Percentiles rank a stretch among this genome's conserved stretches.
Evolutionary conservation across 176 grass and related monocot species (phyloP).

Genomic region (Avena eriantha): DNA sequence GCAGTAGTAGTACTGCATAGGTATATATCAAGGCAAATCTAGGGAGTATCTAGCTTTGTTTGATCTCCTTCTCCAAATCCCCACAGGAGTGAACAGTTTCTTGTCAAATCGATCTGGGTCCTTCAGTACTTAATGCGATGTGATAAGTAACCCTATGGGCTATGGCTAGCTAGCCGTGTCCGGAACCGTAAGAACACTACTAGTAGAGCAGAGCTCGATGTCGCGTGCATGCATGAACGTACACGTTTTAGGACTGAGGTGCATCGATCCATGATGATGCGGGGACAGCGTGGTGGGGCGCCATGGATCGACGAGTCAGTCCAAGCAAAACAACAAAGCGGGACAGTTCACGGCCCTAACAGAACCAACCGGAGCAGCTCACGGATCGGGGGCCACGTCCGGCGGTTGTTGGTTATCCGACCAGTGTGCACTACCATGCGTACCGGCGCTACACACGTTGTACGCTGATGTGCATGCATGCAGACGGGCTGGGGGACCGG

Average conservation of each 20-base stretch:
- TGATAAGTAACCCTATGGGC: background rate
- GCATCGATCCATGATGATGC: background rate
- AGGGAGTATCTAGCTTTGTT: no score
- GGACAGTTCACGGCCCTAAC: conserved; percentile 36
- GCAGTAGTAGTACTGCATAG: no score
- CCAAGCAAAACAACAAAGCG: conserved; percentile 47
- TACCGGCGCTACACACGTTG: background rate
- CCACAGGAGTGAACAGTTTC: background rate
- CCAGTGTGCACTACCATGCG: conserved; percentile 28
- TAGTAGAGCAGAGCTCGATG: background rate
- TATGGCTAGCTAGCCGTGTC: background rate
- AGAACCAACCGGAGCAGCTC: conserved; percentile 33
- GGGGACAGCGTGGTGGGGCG: background rate
- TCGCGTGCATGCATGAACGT: background rate
- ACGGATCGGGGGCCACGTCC: conserved; percentile 10
- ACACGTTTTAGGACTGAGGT: background rate
- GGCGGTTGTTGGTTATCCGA: background rate
- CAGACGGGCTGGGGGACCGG: conserved; percentile 20
- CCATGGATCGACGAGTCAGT: conserved; percentile 12
- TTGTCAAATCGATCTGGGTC: background rate
- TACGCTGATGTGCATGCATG: background rate
- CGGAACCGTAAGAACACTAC: background rate
- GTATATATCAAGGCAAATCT: no score
- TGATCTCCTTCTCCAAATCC: no score
- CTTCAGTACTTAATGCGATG: background rate